These are phyloP conservation scores for Triadica sebifera DNA, from an alignment of 345 rosid species.

Conservation along the genomic window DNA sequence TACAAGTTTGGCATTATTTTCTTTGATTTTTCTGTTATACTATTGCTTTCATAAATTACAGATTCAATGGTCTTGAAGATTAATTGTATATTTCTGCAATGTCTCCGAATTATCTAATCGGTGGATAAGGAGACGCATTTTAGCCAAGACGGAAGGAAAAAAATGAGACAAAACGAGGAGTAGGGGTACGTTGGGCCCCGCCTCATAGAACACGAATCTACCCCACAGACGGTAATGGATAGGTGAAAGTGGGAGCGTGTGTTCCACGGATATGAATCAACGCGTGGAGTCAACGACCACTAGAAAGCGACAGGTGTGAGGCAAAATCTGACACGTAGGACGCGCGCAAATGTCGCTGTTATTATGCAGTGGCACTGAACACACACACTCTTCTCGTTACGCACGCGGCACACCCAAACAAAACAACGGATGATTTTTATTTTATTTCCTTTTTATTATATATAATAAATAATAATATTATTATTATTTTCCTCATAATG, in stretches of 20 bases:
- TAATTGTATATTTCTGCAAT: neutral
- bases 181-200: slow-evolving; percentile 21
- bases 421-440: neutral
- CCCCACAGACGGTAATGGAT: neutral
- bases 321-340: slow-evolving; percentile 84
- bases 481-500: neutral
- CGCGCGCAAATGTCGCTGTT: slow-evolving; percentile 93
- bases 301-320: slow-evolving; percentile 41
- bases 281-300: slow-evolving; percentile 35
- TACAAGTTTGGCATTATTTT: neutral
- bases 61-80: neutral
- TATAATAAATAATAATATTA: too few species aligned
- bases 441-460: neutral
- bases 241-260: slow-evolving; percentile 13
- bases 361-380: slow-evolving; percentile 25
- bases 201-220: slow-evolving; percentile 20
- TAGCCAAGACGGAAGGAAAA: neutral
- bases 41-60: neutral
- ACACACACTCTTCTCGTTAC: slow-evolving; percentile 8
- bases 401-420: neutral
- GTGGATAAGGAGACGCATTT: slow-evolving; percentile 3
- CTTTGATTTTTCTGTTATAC: neutral
- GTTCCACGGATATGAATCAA: slow-evolving; percentile 14
- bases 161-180: neutral
- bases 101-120: neutral